Evolutionary conservation across 1,139 yeast genomes (phyloP).

Genomic region (Blastobotrys serpentis): DNA sequence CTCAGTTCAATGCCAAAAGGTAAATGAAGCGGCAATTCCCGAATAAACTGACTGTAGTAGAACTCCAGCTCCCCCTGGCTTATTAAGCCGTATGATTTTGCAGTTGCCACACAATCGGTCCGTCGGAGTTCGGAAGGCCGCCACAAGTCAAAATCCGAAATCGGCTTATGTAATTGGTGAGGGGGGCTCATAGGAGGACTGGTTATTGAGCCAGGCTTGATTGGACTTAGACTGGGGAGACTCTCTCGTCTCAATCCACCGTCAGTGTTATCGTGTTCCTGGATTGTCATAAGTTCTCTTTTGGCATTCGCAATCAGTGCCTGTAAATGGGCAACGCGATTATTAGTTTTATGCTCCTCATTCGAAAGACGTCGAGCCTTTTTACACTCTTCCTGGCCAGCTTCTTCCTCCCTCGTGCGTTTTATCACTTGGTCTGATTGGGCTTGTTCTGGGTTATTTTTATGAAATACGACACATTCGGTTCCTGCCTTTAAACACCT

Average conservation of each 20-base stretch:
- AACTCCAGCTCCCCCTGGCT: constrained; percentile 35
- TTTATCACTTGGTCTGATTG: neutral
- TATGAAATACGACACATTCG: constrained; percentile 43
- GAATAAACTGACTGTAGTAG: constrained; percentile 42
- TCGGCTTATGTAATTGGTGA: constrained; percentile 5
- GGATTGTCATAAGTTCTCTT: neutral
- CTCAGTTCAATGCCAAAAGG: constrained; percentile 11
- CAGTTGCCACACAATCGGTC: constrained; percentile 44
- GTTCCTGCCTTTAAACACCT: constrained; percentile 49
- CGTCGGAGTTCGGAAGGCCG: constrained; percentile 10
- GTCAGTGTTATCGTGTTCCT: too few relatives aligned
- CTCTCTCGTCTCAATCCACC: neutral
- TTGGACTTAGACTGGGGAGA: neutral
- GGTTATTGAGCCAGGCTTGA: neutral
- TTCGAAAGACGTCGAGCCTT: neutral
- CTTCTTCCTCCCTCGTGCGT: too few relatives aligned
- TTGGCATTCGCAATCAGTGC: neutral
- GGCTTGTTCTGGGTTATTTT: neutral
- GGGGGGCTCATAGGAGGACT: constrained; percentile 7
- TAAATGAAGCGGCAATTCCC: constrained; percentile 40
- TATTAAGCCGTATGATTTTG: constrained; percentile 39
- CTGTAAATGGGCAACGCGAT: neutral
- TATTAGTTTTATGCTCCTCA: neutral
- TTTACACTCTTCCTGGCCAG: neutral
- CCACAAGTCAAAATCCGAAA: constrained; percentile 8